Percentiles rank a stretch among this genome's conserved stretches.
Conservation (phyloP, 805 yeast genomes). For the Starmera pachycereana region DNA sequence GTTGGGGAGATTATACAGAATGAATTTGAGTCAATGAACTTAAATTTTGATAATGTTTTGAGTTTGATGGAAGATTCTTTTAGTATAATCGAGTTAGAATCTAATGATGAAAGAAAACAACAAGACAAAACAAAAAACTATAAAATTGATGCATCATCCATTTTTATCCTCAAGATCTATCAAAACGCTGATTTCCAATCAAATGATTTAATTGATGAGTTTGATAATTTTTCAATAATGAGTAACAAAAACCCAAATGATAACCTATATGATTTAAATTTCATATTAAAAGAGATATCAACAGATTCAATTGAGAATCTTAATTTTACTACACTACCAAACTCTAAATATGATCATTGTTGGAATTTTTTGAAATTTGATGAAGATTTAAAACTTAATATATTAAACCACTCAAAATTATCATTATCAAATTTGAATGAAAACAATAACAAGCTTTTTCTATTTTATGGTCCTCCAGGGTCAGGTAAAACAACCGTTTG, state of each 20-base stretch:
- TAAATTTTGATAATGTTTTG: neutral
- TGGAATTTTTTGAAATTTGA: slow-evolving; percentile 28
- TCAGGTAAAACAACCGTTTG: slow-evolving; percentile 36
- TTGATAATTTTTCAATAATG: slow-evolving; percentile 21
- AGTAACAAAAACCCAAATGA: slow-evolving; percentile 1
- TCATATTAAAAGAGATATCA: slow-evolving; percentile 6
- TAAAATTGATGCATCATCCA: neutral
- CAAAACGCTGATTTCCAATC: neutral
- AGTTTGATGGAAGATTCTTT: neutral
- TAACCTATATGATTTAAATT: slow-evolving; percentile 5
- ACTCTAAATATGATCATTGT: slow-evolving; percentile 18
- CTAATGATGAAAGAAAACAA: neutral
- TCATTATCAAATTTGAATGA: slow-evolving; percentile 2
- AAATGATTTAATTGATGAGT: slow-evolving; percentile 11
- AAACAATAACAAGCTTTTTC: slow-evolving; percentile 11
- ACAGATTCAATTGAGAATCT: slow-evolving; percentile 11
- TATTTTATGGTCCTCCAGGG: slow-evolving; percentile 36
- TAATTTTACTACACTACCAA: slow-evolving; percentile 20
- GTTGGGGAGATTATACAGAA: neutral
- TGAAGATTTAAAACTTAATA: slow-evolving; percentile 4
- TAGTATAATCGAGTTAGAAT: neutral
- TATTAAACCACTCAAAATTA: neutral
- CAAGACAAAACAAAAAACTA: neutral
- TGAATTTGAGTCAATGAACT: neutral
- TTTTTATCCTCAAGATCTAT: neutral